Conservation (phyloP, 441 rosid species). For the Populus tomentosa region DNA sequence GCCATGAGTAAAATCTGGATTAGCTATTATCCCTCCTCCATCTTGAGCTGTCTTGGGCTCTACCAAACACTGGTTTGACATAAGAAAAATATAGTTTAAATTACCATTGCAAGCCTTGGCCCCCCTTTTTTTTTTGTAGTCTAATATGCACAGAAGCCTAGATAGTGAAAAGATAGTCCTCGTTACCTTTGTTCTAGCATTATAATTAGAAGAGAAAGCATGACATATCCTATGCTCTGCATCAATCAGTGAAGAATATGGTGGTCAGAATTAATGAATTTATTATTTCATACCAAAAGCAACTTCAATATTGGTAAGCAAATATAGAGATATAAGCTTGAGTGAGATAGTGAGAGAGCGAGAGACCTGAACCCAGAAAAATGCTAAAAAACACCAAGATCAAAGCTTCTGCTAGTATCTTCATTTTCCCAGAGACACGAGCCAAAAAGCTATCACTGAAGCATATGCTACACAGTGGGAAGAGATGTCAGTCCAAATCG, state of each 20-base stretch:
- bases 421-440: background rate
- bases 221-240: background rate
- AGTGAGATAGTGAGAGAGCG: background rate
- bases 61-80: slow-evolving; percentile 40
- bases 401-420: background rate
- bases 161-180: background rate
- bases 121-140: background rate
- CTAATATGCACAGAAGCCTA: background rate
- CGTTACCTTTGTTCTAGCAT: background rate
- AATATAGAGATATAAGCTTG: background rate
- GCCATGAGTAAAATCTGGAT: slow-evolving; percentile 36
- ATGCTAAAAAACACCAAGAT: background rate
- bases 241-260: background rate
- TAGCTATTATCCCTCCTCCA: slow-evolving; percentile 39
- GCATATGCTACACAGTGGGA: background rate
- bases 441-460: background rate
- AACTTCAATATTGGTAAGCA: background rate
- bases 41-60: slow-evolving; percentile 36
- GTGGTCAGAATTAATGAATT: background rate
- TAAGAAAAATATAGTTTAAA: background rate
- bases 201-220: background rate
- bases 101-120: background rate
- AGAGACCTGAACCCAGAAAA: background rate
- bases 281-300: too few relatives aligned
- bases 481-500: background rate